Conservation (phyloP, 495 filamentous ascomycete genomes). For the Penicillium paxilli region DNA sequence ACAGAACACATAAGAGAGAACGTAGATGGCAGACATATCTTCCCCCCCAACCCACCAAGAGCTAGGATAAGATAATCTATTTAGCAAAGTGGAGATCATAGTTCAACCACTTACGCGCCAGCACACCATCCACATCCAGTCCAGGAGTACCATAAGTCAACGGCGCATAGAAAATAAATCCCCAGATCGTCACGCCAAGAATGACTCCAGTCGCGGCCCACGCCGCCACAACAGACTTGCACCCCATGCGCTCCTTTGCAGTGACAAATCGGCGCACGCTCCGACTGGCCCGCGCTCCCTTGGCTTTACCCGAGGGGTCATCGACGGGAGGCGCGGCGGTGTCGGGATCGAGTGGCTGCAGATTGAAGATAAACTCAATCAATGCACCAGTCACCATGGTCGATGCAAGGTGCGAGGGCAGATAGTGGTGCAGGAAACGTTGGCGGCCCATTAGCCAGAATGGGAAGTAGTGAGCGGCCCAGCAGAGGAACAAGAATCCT, state of each 20-base stretch:
- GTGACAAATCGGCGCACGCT: slow-evolving; percentile 53
- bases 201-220: slow-evolving; percentile 80
- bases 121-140: slow-evolving; percentile 76
- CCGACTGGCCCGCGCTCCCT: slow-evolving; percentile 21
- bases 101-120: slow-evolving; percentile 88
- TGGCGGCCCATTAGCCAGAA: slow-evolving; percentile 78
- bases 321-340: slow-evolving; percentile 48
- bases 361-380: slow-evolving; percentile 93
- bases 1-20: no score
- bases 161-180: slow-evolving; percentile 92
- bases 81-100: slow-evolving; percentile 99
- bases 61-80: slow-evolving; percentile 43
- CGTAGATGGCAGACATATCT: no score
- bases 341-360: slow-evolving; percentile 62
- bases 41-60: neutral
- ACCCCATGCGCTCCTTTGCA: slow-evolving; percentile 75
- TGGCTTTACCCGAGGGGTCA: slow-evolving; percentile 43
- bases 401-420: slow-evolving; percentile 89
- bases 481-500: slow-evolving; percentile 94
- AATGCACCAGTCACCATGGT: slow-evolving; percentile 94
- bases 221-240: slow-evolving; percentile 71
- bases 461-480: slow-evolving; percentile 72
- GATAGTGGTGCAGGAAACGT: slow-evolving; percentile 75
- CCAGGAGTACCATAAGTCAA: slow-evolving; percentile 95
- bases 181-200: slow-evolving; percentile 64